Percentiles rank a stretch among this genome's conserved stretches.
Evolutionary conservation across 345 rosid species (phyloP).

Genomic region (Salix udensis): DNA sequence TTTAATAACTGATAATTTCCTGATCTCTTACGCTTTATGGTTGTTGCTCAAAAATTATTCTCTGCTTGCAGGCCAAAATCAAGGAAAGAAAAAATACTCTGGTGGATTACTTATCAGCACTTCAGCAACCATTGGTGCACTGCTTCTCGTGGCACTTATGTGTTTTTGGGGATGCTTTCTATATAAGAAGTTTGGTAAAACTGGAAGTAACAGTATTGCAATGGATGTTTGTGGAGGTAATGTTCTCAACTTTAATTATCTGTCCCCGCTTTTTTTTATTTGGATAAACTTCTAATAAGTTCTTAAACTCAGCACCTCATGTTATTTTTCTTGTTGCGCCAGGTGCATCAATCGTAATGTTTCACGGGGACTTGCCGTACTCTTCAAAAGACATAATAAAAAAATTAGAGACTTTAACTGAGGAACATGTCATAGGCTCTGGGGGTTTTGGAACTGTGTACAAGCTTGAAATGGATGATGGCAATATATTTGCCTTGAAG

Average conservation of each 20-base stretch:
- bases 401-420: conserved; percentile 76
- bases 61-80: conserved; percentile 52
- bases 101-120: conserved; percentile 84
- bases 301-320: conserved; percentile 4
- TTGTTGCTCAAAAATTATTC: conserved; percentile 17
- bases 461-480: conserved; percentile 96
- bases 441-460: conserved; percentile 98
- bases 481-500: conserved; percentile 85
- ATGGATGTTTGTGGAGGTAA: conserved; percentile 90
- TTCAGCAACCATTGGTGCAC: conserved; percentile 90
- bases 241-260: conserved; percentile 20
- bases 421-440: conserved; percentile 81
- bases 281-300: neutral
- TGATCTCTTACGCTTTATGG: neutral
- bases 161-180: conserved; percentile 99
- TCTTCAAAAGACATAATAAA: conserved; percentile 93
- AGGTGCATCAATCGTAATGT: conserved; percentile 98
- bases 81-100: conserved; percentile 61
- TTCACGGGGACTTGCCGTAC: conserved; percentile 96
- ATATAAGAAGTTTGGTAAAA: conserved; percentile 91
- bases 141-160: conserved; percentile 98
- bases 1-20: neutral
- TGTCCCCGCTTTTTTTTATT: neutral
- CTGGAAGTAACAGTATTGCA: conserved; percentile 64
- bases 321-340: conserved; percentile 21